phyloP scores from a whole-genome alignment of 257 asterid genomes.

The Solanum chmielewskii region DNA sequence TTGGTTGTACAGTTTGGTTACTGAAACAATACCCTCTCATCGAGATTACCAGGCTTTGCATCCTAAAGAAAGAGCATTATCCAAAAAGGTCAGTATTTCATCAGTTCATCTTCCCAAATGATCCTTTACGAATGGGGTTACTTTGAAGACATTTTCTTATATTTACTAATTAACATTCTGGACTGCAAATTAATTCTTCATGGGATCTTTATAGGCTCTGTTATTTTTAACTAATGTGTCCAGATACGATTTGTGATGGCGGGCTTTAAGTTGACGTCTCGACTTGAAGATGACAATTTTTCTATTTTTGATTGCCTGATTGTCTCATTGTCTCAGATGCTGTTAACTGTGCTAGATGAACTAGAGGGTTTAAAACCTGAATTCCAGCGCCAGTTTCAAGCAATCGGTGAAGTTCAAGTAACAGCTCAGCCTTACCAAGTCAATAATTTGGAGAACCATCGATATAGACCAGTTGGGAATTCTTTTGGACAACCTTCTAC shows the following conservation, averaged over 20 bases:
- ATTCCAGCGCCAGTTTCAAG: constrained; percentile 34
- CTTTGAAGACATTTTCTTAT: background rate
- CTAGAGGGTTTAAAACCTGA: constrained; percentile 71
- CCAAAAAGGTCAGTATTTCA: constrained; percentile 41
- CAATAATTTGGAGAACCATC: constrained; percentile 25
- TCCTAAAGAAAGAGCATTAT: constrained; percentile 35
- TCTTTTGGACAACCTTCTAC: constrained; percentile 2
- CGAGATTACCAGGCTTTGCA: constrained; percentile 51
- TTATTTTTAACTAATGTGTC: background rate
- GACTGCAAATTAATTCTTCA: background rate
- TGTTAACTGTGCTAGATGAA: constrained; percentile 58
- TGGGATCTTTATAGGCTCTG: background rate
- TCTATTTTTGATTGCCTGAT: background rate
- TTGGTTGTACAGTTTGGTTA: constrained; percentile 59
- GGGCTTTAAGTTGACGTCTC: constrained; percentile 1
- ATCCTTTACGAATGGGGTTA: background rate
- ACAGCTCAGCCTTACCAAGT: constrained; percentile 18
- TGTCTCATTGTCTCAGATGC: constrained; percentile 20
- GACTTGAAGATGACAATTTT: constrained; percentile 3
- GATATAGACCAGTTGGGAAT: constrained; percentile 16
- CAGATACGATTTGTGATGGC: constrained; percentile 3
- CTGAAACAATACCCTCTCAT: constrained; percentile 77
- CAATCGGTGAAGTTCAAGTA: constrained; percentile 24
- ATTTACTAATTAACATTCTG: background rate
- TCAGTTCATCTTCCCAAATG: background rate